Evolutionary conservation across 2,329 filamentous ascomycete species (phyloP).

Genomic region (Epichloe uncinata): DNA sequence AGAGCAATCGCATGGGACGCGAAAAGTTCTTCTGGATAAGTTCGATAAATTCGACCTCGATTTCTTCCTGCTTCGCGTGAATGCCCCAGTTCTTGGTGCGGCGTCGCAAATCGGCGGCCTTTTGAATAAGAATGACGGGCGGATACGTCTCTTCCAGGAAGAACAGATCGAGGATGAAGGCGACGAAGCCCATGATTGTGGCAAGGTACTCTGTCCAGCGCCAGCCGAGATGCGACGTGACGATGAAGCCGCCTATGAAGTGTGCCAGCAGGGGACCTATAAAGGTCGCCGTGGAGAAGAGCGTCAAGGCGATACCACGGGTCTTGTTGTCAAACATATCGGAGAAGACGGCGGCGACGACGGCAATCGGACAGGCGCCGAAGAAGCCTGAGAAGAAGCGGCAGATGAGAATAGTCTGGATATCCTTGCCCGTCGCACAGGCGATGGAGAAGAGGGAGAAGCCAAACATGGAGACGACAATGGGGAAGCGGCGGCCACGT

Average conservation of each 20-base stretch:
- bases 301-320: constrained; percentile 34
- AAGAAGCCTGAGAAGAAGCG: constrained; percentile 65
- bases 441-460: constrained; percentile 58
- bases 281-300: constrained; percentile 41
- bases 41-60: constrained; percentile 51
- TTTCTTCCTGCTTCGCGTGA: constrained; percentile 59
- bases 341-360: constrained; percentile 58
- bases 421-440: constrained; percentile 50
- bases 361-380: constrained; percentile 53
- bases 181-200: constrained; percentile 48
- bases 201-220: constrained; percentile 58
- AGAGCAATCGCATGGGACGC: constrained; percentile 51
- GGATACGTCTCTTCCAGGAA: constrained; percentile 60
- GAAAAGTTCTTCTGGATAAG: constrained; percentile 53
- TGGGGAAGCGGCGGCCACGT: constrained; percentile 49
- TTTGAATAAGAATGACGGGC: constrained; percentile 47
- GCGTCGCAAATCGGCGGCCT: constrained; percentile 47
- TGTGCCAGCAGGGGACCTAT: constrained; percentile 54
- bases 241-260: constrained; percentile 56
- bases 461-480: constrained; percentile 50
- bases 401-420: constrained; percentile 56
- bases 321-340: constrained; percentile 57
- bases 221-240: constrained; percentile 51
- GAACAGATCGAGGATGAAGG: constrained; percentile 45
- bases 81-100: constrained; percentile 57